These are phyloP conservation scores for Penicillium lagena DNA, from an alignment of 495 filamentous ascomycete species.

Conservation along the genomic window DNA sequence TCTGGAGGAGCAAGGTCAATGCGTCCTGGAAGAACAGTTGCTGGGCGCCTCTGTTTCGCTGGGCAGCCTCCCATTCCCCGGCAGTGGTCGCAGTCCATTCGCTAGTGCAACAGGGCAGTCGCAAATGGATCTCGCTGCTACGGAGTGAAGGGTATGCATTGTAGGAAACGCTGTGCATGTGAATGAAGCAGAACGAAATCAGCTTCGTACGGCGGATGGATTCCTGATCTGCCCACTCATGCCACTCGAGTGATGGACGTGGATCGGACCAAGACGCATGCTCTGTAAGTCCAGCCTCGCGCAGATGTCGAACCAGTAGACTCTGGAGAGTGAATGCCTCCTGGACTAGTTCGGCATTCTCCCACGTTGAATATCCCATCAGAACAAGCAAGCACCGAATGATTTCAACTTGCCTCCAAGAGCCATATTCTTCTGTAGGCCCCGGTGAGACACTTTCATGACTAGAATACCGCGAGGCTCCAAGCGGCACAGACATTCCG, in stretches of 20 bases:
- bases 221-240: slow-evolving; percentile 35
- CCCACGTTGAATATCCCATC: slow-evolving; percentile 37
- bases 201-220: slow-evolving; percentile 30
- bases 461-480: slow-evolving; percentile 8
- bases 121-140: slow-evolving; percentile 33
- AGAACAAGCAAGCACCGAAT: slow-evolving; percentile 29
- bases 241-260: slow-evolving; percentile 24
- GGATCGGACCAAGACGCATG: slow-evolving; percentile 11
- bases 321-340: slow-evolving; percentile 29
- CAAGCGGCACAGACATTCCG: slow-evolving; percentile 1
- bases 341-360: slow-evolving; percentile 28
- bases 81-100: slow-evolving; percentile 30
- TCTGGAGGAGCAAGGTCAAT: slow-evolving; percentile 28
- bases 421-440: slow-evolving; percentile 5
- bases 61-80: slow-evolving; percentile 27
- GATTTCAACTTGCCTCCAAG: slow-evolving; percentile 24
- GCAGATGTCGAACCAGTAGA: slow-evolving; percentile 26
- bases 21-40: slow-evolving; percentile 36
- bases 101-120: slow-evolving; percentile 31
- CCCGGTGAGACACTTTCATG: slow-evolving; percentile 1
- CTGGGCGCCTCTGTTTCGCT: slow-evolving; percentile 23
- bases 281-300: slow-evolving; percentile 26
- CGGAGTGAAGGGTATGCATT: slow-evolving; percentile 33
- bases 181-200: slow-evolving; percentile 35
- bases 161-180: slow-evolving; percentile 34